Evolutionary conservation across 2,329 filamentous ascomycete genomes (phyloP).

Genomic region (Pseudogymnoascus sp.): DNA sequence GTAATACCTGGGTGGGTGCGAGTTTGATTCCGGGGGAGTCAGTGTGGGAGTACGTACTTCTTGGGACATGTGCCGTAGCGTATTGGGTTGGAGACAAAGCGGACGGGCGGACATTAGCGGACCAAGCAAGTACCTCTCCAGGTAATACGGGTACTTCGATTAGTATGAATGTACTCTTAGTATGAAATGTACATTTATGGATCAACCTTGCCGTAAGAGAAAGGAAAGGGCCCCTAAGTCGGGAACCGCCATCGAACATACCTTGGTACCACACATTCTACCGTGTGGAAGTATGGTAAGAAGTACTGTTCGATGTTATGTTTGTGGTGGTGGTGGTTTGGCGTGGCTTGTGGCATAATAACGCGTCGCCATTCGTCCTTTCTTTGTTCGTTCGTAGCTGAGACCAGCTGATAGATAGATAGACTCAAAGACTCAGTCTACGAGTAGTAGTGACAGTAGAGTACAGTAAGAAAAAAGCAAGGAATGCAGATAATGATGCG

Average conservation of each 20-base stretch:
- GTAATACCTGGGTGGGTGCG: not conserved
- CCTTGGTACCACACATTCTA: not conserved
- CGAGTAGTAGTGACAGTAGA: not conserved
- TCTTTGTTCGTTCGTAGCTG: not conserved
- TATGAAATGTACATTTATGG: slow-evolving; percentile 3
- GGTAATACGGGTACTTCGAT: not conserved
- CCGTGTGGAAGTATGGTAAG: not conserved
- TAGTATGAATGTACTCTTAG: not conserved
- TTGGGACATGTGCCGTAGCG: not conserved
- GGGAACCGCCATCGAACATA: not conserved
- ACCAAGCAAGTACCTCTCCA: not conserved
- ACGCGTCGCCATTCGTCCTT: not conserved
- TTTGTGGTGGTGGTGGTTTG: not conserved
- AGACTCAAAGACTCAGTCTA: not conserved
- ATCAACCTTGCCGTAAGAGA: not conserved
- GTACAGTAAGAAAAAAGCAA: slow-evolving; percentile 9
- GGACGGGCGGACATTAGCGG: slow-evolving; percentile 1
- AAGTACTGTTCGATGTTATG: not conserved
- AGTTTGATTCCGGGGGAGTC: not conserved
- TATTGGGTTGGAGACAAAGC: not conserved
- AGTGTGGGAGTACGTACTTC: not conserved
- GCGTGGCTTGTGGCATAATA: not conserved
- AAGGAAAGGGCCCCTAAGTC: not conserved
- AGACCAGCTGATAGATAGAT: slow-evolving; percentile 10
- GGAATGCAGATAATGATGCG: slow-evolving; percentile 9